Evolutionary conservation across 495 filamentous ascomycete species (phyloP), one percentile per base, ranked within the genome.

Genomic region (Lasiosphaeriaceae sp.): DNA sequence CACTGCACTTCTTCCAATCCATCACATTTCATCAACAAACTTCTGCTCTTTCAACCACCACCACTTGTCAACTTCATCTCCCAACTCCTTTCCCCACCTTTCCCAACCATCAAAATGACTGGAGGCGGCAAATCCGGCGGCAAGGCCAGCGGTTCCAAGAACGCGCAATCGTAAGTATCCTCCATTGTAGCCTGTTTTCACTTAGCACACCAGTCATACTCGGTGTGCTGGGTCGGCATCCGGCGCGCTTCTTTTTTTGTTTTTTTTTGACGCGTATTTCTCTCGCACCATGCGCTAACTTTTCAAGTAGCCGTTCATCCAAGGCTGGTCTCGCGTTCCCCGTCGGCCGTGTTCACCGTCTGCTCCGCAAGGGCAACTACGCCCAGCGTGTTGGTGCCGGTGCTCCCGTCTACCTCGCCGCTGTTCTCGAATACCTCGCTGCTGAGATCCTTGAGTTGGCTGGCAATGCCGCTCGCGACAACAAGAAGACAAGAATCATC

Each of bases 401-500:
- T 84, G 94, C 94, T 65, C 94, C 94, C 62, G 94, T 98, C 70
- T 98, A 98, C 72, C 88, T 98, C 63, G 94, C 94, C 62, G 94
- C 94, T 52, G 94, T 98, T 37, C 91, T 98, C 39, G 94, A 98
- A 82, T 98, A 98, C 69, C 89, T 98, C 55, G 93, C 94, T 59
- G 94, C 94, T 59, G 94, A 98, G 78, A 97, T 98, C 58, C 92
- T 98, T 72, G 94, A 98, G 80, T 81, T 98, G 78, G 94, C 94
- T 73, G 94, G 94, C 68, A 98, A 98, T 74, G 94, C 94, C 63
- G 94, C 94, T 56, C 93, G 94, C 72, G 94, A 98, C 79, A 97
- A 97, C 88, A 98, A 98, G 90, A 97, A 97, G 87, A 98, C 93
- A 59, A 91, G 94, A 89, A 98, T 98, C 82, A 98, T 97, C 64